Base-by-base conservation (phyloP, 1,284 basidiomycete species). In the Erythrobasidium hasegawianum region DNA sequence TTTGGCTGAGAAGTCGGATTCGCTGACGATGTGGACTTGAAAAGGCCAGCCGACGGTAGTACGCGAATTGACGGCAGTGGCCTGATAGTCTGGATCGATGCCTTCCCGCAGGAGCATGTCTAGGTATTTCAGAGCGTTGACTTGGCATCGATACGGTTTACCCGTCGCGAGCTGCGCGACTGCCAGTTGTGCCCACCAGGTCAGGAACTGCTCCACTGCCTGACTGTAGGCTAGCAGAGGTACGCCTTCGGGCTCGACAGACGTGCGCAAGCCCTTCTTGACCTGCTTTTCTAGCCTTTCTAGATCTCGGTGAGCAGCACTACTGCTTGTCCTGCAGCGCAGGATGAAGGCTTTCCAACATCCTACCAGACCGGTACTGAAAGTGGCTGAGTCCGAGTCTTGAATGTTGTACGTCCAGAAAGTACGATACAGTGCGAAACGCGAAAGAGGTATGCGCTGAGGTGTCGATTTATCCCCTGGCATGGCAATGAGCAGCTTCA, bases 111-210 rank as follows among this genome's bases (percentile, higher is more conserved):
- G 56, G 26, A 65, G 39, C 14, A 65, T 52, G 22, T 65, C 53
- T 4, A 65, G 49, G 55, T 50, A 57, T 16, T 29, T 50, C 10
- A 65, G 27, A 14, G 55, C 41, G 11, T 27, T 20, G 27, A 65
- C 39, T 11, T 65, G 55, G 27, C 62, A 65, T 40, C 62, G 39
- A 53, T 65, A 65, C 3, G 62, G 62, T 33, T 65, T 65, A 45
- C 47, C 26, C 14, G 56, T 20, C 14, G 20, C 41, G 7, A 65
- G 45, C 18, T 65, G 55, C 27, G 14, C 18, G 9, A 41, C 33
- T 29, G 55, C 43, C n/a, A 40, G 20, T 29, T 29, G 24, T 9
- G 53, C 29, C 62, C 62, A 65, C 33, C 47, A 18, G 16, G 7
- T 4, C 9, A 65, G 57, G 56, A 65, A 65, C 20, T 16, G 8